A percentile compares a stretch with the other conserved stretches of the same genome.
These are phyloP conservation scores for Epichloe uncinata DNA, from an alignment of 2,329 filamentous ascomycete species.

Conservation along the genomic window DNA sequence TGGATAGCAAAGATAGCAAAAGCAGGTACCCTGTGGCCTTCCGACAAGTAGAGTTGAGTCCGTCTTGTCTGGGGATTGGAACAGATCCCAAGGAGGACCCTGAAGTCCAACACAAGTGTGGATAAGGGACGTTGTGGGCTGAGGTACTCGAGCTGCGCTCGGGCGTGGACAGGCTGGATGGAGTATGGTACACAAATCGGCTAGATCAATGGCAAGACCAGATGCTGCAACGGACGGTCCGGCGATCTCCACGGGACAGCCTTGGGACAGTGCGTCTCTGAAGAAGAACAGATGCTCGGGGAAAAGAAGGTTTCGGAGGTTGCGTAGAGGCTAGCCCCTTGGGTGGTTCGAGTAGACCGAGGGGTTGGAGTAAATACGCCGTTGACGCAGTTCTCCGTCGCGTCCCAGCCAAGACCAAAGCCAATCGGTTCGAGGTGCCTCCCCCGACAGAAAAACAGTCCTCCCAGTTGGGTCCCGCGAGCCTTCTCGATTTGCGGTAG, in stretches of 20 bases:
- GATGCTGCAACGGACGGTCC: constrained; percentile 7
- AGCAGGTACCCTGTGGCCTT: not conserved
- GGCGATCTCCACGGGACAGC: constrained; percentile 7
- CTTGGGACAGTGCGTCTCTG: constrained; percentile 2
- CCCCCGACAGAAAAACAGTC: not conserved
- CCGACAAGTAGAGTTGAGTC: not conserved
- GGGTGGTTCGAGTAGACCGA: not conserved
- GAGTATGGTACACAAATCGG: constrained; percentile 10
- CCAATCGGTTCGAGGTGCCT: not conserved
- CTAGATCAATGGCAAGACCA: constrained; percentile 8
- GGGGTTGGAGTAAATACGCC: not conserved
- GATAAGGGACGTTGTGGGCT: not conserved
- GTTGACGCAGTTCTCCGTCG: not conserved
- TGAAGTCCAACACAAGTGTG: constrained; percentile 6
- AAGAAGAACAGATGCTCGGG: not conserved
- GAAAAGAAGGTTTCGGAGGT: constrained; percentile 3
- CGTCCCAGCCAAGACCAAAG: not conserved
- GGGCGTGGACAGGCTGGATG: constrained; percentile 8
- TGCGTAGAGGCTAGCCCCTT: constrained; percentile 3
- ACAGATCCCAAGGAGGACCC: constrained; percentile 6
- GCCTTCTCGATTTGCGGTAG: not conserved
- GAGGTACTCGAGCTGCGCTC: constrained; percentile 7
- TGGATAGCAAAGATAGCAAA: not conserved
- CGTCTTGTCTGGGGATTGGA: constrained; percentile 1
- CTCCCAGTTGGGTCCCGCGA: not conserved